A percentile compares a stretch with the other conserved stretches of the same genome.
phyloP scores from a whole-genome alignment of 2,329 filamentous ascomycete genomes.

The Fusarium nanum region DNA sequence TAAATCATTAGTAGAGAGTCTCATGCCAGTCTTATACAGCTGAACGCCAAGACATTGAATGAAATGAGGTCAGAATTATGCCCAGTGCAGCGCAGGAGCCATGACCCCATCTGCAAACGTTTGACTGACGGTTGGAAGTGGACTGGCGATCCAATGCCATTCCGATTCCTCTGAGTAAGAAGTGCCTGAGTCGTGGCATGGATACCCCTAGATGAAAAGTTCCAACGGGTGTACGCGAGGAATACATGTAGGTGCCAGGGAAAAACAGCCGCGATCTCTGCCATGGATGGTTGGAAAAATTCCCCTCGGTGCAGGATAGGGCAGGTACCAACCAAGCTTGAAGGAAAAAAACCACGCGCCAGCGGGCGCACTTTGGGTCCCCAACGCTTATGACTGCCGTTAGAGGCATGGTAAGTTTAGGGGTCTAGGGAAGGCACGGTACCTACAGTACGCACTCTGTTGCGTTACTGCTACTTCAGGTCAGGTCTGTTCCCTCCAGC shows the following conservation, averaged over 20 bases:
- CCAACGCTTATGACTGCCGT: conserved; percentile 38
- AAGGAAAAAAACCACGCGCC: conserved; percentile 32
- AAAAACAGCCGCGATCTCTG: conserved; percentile 28
- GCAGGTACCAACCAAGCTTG: conserved; percentile 4
- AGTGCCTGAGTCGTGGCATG: conserved; percentile 23
- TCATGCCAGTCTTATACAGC: background rate
- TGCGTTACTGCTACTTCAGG: conserved; percentile 11
- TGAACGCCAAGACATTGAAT: conserved; percentile 1
- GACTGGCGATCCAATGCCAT: background rate
- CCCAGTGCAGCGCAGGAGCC: background rate
- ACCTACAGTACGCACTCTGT: conserved; percentile 6
- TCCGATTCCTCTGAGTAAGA: conserved; percentile 15
- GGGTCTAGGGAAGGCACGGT: conserved; percentile 28
- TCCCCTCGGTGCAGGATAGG: conserved; percentile 7
- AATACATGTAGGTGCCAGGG: conserved; percentile 17
- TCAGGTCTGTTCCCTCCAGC: background rate
- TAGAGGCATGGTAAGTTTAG: conserved; percentile 37
- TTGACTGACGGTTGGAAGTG: background rate
- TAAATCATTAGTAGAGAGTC: background rate
- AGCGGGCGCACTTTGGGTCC: conserved; percentile 24
- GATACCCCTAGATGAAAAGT: conserved; percentile 20
- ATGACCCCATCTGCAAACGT: background rate
- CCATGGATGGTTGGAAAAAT: conserved; percentile 22
- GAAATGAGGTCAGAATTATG: background rate
- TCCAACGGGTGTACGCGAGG: conserved; percentile 32